phyloP scores from a whole-genome alignment of 352 stramenopile genomes.

The Globisporangium uncinulatum region DNA sequence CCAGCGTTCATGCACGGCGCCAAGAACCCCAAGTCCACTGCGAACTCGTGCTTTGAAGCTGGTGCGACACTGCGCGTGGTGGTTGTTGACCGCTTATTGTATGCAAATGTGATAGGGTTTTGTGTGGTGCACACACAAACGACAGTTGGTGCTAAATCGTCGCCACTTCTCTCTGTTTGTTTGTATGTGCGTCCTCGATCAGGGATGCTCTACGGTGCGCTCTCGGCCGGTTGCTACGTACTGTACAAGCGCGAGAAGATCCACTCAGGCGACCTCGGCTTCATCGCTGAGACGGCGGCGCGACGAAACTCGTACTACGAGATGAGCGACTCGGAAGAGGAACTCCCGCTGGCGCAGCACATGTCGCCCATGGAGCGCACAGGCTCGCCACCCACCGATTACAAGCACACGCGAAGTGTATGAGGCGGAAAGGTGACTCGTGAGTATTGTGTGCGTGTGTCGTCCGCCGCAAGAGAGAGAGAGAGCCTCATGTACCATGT shows the following conservation, averaged over 20 bases:
- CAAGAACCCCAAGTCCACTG: conserved; percentile 65
- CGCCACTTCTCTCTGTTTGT: too few species aligned
- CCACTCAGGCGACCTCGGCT: conserved; percentile 28
- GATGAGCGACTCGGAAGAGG: conserved; percentile 66
- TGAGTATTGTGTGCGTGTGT: not conserved
- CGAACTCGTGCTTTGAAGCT: conserved; percentile 73
- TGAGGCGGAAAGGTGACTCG: too few species aligned
- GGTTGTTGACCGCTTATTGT: too few species aligned
- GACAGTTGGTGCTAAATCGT: too few species aligned
- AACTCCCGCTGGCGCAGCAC: conserved; percentile 58
- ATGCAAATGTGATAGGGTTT: too few species aligned
- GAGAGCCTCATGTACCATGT: not conserved
- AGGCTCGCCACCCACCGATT: conserved; percentile 10
- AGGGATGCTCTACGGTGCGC: conserved; percentile 56
- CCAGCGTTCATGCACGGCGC: conserved; percentile 63
- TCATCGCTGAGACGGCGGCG: conserved; percentile 42
- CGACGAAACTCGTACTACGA: conserved; percentile 47
- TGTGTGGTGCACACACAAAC: too few species aligned
- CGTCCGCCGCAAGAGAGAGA: not conserved
- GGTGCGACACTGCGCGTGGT: conserved; percentile 26
- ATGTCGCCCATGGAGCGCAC: conserved; percentile 45
- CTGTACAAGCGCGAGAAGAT: conserved; percentile 54
- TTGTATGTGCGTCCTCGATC: not conserved
- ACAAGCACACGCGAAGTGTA: conserved; percentile 1
- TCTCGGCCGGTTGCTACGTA: conserved; percentile 40